Base-by-base conservation (phyloP, 1,284 basidiomycete species). In the Papiliotrema flavescens region DNA sequence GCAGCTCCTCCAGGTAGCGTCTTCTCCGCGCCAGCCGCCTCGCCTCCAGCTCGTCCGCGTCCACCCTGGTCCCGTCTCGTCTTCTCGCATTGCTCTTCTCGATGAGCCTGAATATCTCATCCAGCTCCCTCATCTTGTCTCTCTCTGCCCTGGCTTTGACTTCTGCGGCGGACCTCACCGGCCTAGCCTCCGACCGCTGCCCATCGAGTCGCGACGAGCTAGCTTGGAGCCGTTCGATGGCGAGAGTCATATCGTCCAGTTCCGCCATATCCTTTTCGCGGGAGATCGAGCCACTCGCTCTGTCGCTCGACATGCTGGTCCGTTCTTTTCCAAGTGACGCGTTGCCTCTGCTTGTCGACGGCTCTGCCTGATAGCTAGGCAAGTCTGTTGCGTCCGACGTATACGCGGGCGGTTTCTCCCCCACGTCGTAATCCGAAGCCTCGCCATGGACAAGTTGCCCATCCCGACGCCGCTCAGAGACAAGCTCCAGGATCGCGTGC, bases 121-220 rank as follows among this genome's bases (percentile, higher is more conserved):
- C 65, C 35, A 74, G 51, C 49, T 74, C 73, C 32, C 57, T 54
- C 59, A 64, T 57, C 49, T 70, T 69, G 8, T 60, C 57, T 34
- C 57, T 56, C 39, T 73, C 65, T 17, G 55, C 40, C 32, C 54
- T 47, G 13, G 54, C 53, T 28, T 46, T 32, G 24, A 40, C 39
- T 19, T 49, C 19, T 4, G 20, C 28, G 23, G 22, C 14, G 22
- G 3, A 15, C 17, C 45, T 77, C 22, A 80, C 79, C n/a, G 54
- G 44, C 61, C 86, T 85, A 50, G 92, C 80, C 68, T 91, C 89
- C 13, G 89, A 89, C 1, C 92, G 84, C 71, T 95, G 92, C 66
- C 90, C 86, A 55, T 87, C 83, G 40, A 94, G 74, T 70, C 92
- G 90, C 0, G 92, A 91, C 1, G 89, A 85, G 28, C 87, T 85